Percentiles rank a stretch among this genome's conserved stretches.
These are phyloP conservation scores for Ustilago shanxiensis DNA, from an alignment of 1,284 basidiomycete genomes.

Conservation along the genomic window DNA sequence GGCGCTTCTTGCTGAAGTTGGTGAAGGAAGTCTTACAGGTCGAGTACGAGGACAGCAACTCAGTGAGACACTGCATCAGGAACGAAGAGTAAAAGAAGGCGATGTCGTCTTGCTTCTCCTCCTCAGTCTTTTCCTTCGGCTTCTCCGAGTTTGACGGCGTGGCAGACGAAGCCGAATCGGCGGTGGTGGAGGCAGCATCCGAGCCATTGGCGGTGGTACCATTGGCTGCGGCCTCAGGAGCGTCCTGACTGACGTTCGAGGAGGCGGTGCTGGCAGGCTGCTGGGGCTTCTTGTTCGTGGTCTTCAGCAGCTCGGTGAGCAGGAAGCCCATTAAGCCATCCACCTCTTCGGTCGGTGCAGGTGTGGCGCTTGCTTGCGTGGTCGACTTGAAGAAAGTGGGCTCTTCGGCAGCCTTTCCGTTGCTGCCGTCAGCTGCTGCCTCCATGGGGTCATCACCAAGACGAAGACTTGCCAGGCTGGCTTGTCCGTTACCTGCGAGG, in stretches of 20 bases:
- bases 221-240: not conserved
- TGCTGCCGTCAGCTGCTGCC: slow-evolving; percentile 68
- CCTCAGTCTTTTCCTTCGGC: slow-evolving; percentile 33
- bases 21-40: slow-evolving; percentile 89
- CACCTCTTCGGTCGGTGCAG: slow-evolving; percentile 36
- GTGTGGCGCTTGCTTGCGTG: slow-evolving; percentile 10
- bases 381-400: slow-evolving; percentile 37
- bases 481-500: slow-evolving; percentile 49
- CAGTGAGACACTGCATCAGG: slow-evolving; percentile 90
- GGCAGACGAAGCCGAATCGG: not conserved
- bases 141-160: not conserved
- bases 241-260: slow-evolving; percentile 1
- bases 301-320: slow-evolving; percentile 78
- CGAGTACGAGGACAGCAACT: slow-evolving; percentile 92
- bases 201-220: not conserved
- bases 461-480: slow-evolving; percentile 48
- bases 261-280: not conserved
- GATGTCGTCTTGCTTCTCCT: slow-evolving; percentile 47
- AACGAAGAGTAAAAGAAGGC: slow-evolving; percentile 82
- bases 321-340: slow-evolving; percentile 81
- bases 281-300: slow-evolving; percentile 23
- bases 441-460: slow-evolving; percentile 78
- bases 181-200: not conserved
- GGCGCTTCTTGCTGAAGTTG: slow-evolving; percentile 77
- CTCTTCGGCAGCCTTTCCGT: slow-evolving; percentile 38